Base-by-base conservation (phyloP, 2,329 filamentous ascomycete species). In the Aspergillus piperis region DNA sequence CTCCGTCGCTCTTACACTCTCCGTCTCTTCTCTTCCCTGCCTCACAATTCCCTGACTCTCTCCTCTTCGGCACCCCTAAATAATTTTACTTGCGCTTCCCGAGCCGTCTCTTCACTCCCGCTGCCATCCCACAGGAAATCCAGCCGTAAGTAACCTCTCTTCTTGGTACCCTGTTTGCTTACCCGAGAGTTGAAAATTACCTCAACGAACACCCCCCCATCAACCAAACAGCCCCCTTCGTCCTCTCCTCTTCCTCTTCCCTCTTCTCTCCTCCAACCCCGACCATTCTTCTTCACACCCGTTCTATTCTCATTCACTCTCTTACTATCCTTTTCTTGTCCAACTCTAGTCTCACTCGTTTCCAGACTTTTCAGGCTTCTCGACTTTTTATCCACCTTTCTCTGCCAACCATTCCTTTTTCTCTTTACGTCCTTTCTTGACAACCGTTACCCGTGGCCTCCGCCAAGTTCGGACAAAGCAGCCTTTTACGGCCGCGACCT, bases 401-500 rank as follows among this genome's bases (percentile, higher is more conserved):
- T 47, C 50, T 54, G 39, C 27, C 50, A 30, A 36, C 39, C 56
- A 51, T 60, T 63, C 32, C 59, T 62, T 60, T 66, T 61, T 54
- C 54, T 61, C 64, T 66, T 41, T 15, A 55, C 58, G 36, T 53
- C 59, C 58, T 54, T 63, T 60, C 50, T 61, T 59, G 15, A 71
- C 63, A 56, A 57, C 54, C 64, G 30, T 65, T 70, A 72, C 71
- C 66, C 75, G 71, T 78, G 77, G 77, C 77, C 71, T 78, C 77
- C 70, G 73, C 74, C 65, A 70, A 76, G 67, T 80, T 81, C 68
- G 71, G 72, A 64, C 72, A 71, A 67, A 73, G 75, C 70, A 77
- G 72, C 73, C 68, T 76, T 64, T 70, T 73, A 60, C 75, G 78
- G 76, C 77, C 78, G 67, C 74, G 75, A 67, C 79, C 80, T 50